These are phyloP conservation scores for Trichoderma sp. DNA, from an alignment of 2,329 filamentous ascomycete genomes.

Conservation along the genomic window DNA sequence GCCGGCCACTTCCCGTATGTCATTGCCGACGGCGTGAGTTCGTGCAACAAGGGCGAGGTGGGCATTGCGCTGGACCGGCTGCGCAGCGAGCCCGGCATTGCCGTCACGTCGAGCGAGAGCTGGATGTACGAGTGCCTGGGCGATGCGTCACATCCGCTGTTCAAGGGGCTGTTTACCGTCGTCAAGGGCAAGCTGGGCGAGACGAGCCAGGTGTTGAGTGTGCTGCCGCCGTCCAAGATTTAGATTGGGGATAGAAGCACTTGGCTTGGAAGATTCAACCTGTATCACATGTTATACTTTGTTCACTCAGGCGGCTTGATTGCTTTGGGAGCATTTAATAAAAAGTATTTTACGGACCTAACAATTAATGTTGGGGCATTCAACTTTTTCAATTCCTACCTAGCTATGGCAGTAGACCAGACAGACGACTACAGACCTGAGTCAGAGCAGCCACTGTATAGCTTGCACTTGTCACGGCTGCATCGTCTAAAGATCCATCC, in stretches of 20 bases:
- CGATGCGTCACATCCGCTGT: constrained; percentile 73
- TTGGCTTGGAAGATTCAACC: not conserved
- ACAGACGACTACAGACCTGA: not conserved
- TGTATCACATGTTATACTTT: not conserved
- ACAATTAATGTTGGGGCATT: not conserved
- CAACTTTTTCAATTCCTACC: constrained; percentile 3
- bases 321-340: not conserved
- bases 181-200: constrained; percentile 75
- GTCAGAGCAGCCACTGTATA: not conserved
- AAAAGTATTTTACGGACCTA: not conserved
- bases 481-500: not conserved
- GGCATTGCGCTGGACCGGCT: constrained; percentile 75
- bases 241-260: constrained; percentile 33
- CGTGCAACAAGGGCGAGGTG: constrained; percentile 81
- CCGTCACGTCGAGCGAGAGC: constrained; percentile 85
- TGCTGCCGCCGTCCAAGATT: constrained; percentile 61
- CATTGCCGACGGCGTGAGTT: constrained; percentile 85
- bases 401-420: not conserved
- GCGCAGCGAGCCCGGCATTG: constrained; percentile 68
- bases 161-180: constrained; percentile 70
- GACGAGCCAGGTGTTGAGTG: constrained; percentile 69
- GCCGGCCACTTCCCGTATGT: constrained; percentile 82
- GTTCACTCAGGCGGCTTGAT: not conserved
- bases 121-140: constrained; percentile 87
- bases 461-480: not conserved